Evolutionary conservation across 352 stramenopile genomes (phyloP).

Genomic region (Phytophthora aleatoria): DNA sequence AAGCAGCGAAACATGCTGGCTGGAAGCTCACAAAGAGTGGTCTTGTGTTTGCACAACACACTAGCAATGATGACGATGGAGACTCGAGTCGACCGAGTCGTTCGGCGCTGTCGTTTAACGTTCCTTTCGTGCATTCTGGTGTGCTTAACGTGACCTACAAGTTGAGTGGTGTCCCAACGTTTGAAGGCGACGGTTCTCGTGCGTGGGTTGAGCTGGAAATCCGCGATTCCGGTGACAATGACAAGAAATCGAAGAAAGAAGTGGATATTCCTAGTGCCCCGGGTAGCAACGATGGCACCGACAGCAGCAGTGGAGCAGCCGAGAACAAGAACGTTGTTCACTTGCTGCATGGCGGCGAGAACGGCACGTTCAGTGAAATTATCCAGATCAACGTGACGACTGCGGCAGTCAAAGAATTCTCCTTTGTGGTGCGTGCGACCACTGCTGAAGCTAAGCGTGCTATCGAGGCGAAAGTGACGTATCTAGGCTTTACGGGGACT

Average conservation of each 20-base stretch:
- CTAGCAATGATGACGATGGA: constrained; percentile 25
- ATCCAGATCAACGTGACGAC: constrained; percentile 62
- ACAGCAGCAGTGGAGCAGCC: constrained; percentile 7
- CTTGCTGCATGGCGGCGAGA: constrained; percentile 64
- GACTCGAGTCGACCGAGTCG: constrained; percentile 37
- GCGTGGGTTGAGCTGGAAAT: constrained; percentile 80
- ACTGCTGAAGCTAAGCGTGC: constrained; percentile 45
- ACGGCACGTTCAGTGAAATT: constrained; percentile 64
- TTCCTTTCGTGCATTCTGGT: constrained; percentile 55
- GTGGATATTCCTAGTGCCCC: constrained; percentile 14
- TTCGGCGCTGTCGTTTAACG: constrained; percentile 61
- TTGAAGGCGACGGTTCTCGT: constrained; percentile 54
- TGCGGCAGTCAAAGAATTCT: constrained; percentile 52
- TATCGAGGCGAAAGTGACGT: constrained; percentile 57
- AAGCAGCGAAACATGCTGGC: constrained; percentile 40
- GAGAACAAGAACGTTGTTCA: constrained; percentile 48
- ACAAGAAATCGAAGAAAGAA: constrained; percentile 23
- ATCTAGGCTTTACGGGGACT: constrained; percentile 58
- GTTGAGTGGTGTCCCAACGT: constrained; percentile 66
- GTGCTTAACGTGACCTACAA: constrained; percentile 71
- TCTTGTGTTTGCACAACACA: constrained; percentile 48
- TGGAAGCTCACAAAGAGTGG: constrained; percentile 78
- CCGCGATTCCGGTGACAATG: constrained; percentile 19
- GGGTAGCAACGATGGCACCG: constrained; percentile 15
- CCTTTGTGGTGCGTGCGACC: constrained; percentile 61